Conservation (phyloP, 306 rosid genomes). For the Ormosia emarginata region DNA sequence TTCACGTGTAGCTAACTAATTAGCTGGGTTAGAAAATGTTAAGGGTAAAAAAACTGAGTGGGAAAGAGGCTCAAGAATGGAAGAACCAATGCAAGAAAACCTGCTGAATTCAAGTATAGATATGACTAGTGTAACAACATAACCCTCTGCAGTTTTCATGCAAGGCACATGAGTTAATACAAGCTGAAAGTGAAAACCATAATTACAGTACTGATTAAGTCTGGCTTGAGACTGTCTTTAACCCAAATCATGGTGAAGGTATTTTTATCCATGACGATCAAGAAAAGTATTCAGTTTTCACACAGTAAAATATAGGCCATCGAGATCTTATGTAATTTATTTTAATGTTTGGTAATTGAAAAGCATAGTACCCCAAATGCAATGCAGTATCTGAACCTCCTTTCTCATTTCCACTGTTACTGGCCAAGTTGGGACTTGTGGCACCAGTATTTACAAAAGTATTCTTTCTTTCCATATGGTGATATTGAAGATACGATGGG, state of each 20-base stretch:
- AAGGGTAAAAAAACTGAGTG: background rate
- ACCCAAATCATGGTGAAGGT: background rate
- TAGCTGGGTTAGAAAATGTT: background rate
- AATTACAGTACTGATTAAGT: background rate
- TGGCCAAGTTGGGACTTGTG: constrained; percentile 34
- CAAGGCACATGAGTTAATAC: background rate
- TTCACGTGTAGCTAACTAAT: background rate
- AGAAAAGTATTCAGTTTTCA: background rate
- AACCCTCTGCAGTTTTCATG: background rate
- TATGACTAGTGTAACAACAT: background rate
- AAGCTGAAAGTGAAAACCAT: background rate
- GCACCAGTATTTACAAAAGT: constrained; percentile 28
- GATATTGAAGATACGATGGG: constrained; percentile 56
- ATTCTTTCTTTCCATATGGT: constrained; percentile 45
- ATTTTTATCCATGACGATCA: background rate
- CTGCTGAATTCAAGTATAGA: background rate
- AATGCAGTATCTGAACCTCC: constrained; percentile 84
- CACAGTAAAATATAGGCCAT: background rate
- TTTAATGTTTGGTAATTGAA: background rate
- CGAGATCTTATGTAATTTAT: constrained; percentile 15
- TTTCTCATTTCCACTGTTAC: constrained; percentile 51
- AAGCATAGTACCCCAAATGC: constrained; percentile 74
- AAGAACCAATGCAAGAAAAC: background rate
- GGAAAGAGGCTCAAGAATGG: background rate
- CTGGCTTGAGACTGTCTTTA: background rate